Base-by-base conservation (phyloP, 202 grass and related monocot genomes). In the Elaeis oleifera region DNA sequence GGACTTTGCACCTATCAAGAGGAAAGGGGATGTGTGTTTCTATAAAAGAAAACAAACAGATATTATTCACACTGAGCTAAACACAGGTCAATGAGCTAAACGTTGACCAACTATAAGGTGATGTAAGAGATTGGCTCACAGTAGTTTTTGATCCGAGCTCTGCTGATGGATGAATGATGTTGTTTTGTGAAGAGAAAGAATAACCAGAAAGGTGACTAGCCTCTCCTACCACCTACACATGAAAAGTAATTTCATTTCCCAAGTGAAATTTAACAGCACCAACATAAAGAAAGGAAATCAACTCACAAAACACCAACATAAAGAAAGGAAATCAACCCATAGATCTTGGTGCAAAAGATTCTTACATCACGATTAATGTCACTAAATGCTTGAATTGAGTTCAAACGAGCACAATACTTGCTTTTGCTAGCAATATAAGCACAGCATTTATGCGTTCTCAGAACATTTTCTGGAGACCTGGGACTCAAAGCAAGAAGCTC, bases 281-380 rank as follows among this genome's bases (percentile, higher is more conserved):
- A 44, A 44, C 8, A 44, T 44, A 65, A 11, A 68, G 15, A 53
- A 75, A 67, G 20, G 5, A 76, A 56, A 51, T 28, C 36, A 31
- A 26, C 36, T 5, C 53, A 22, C 22, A 26, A 39, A 71, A 16
- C 27, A 27, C 20, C 20, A 20, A 20, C 20, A 20, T 20, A 20
- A 20, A 20, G 20, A 20, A 20, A 20, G 20, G 20, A 20, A 25
- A 3, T 24, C 1, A 75, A 63, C 18, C 5, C 48, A 56, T 67
- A 14, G n/a, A 6, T 22, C 56, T 56, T 73, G 50, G 17, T 72
- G 9, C 9, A 14, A 44, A 57, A 74, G 25, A 76, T 77, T 54
- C 84, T 86, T 85, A 97, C 92, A 70, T 92, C 92, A 68, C 92
- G 82, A 62, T 97, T 97, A 56, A 97, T 97, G 69, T 97, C 92